Evolutionary conservation across 345 rosid species (phyloP).

Genomic region (Salix arbutifolia): DNA sequence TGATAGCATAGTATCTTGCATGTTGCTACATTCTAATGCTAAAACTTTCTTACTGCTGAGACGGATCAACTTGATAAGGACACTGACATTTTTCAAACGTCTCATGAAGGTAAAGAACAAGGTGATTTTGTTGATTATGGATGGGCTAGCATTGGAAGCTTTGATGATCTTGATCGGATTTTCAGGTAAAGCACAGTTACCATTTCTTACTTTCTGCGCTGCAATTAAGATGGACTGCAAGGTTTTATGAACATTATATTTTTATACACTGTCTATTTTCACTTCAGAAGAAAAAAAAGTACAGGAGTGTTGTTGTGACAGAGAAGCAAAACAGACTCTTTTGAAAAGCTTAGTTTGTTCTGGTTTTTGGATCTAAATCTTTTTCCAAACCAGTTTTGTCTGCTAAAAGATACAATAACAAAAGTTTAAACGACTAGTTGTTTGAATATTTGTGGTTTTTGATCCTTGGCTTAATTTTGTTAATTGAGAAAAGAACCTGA

Average conservation of each 20-base stretch:
- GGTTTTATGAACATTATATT: not conserved
- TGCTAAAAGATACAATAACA: not conserved
- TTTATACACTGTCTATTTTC: not conserved
- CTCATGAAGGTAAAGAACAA: conserved; percentile 56
- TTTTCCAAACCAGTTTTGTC: not conserved
- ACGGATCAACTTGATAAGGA: conserved; percentile 49
- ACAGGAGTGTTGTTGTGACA: not conserved
- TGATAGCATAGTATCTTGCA: not conserved
- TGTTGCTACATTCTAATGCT: conserved; percentile 22
- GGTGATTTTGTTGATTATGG: conserved; percentile 75
- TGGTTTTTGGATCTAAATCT: not conserved
- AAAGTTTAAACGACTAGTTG: not conserved
- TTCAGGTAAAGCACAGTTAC: conserved; percentile 64
- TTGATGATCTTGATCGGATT: conserved; percentile 88
- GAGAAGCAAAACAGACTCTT: not conserved
- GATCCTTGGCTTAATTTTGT: not conserved
- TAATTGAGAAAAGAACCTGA: not conserved
- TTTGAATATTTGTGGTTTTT: not conserved
- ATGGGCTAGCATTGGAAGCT: conserved; percentile 94
- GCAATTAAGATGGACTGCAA: conserved; percentile 5
- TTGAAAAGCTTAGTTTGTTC: not conserved
- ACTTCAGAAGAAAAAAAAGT: not conserved
- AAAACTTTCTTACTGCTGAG: conserved; percentile 39
- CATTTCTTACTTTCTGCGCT: not conserved
- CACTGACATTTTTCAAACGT: conserved; percentile 47